Percentiles rank a stretch among this genome's conserved stretches.
These are phyloP conservation scores for Populus hybrid DNA, from an alignment of 441 rosid species.

Conservation along the genomic window DNA sequence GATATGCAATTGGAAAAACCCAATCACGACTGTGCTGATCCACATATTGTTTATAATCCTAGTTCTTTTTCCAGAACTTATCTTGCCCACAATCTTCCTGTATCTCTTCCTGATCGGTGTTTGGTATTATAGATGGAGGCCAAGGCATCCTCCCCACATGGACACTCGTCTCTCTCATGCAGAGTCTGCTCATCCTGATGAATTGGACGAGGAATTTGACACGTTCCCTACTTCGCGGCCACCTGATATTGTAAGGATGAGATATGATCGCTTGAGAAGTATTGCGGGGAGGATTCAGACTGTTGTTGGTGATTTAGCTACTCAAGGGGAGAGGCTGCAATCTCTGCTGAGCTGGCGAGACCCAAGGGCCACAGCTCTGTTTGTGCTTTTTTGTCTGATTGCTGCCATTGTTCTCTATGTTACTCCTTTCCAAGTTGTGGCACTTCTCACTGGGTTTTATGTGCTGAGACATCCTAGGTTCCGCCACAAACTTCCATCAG, in stretches of 20 bases:
- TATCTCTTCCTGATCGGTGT: conserved; percentile 93
- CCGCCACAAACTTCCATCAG: conserved; percentile 84
- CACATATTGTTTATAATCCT: conserved; percentile 88
- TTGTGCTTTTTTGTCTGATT: conserved; percentile 76
- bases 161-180: too few relatives aligned
- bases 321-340: conserved; percentile 94
- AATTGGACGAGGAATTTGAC: too few relatives aligned
- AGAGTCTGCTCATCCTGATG: too few relatives aligned
- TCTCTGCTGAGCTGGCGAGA: conserved; percentile 96
- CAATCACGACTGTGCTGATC: conserved; percentile 84
- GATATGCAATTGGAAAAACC: conserved; percentile 92
- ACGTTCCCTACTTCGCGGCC: too few relatives aligned
- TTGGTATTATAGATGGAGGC: conserved; percentile 93
- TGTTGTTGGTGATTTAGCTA: conserved; percentile 96
- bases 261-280: too few relatives aligned
- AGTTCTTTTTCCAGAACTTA: conserved; percentile 88
- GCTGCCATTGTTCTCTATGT: conserved; percentile 87
- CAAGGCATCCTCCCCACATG: too few relatives aligned
- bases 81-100: conserved; percentile 85
- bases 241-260: too few relatives aligned
- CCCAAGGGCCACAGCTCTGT: conserved; percentile 85
- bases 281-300: too few relatives aligned
- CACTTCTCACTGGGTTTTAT: conserved; percentile 68
- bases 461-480: conserved; percentile 95
- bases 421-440: conserved; percentile 88